phyloP scores from a whole-genome alignment of 2,329 filamentous ascomycete genomes.

The Sarocladiaceae sp. region DNA sequence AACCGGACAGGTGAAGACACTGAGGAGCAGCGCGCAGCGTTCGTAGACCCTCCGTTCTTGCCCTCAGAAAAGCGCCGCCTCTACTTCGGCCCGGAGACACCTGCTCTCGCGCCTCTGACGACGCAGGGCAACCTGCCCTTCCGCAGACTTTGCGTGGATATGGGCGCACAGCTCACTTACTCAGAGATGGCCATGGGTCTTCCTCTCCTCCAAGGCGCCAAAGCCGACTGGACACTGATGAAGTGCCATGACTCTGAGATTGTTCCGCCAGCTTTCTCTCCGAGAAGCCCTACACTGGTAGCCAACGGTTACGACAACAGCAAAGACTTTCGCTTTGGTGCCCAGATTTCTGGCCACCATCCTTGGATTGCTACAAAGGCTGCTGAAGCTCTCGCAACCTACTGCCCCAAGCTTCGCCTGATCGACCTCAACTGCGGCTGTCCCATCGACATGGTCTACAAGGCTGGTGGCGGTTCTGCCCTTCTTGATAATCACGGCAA shows the following conservation, averaged over 20 bases:
- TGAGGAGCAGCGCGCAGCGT: constrained; percentile 73
- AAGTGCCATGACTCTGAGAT: constrained; percentile 86
- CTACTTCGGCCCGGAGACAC: constrained; percentile 93
- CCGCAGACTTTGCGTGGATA: constrained; percentile 79
- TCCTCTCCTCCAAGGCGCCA: constrained; percentile 83
- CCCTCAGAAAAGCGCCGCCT: constrained; percentile 90
- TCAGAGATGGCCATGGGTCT: constrained; percentile 97
- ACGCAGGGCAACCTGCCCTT: constrained; percentile 97
- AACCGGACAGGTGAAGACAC: constrained; percentile 39
- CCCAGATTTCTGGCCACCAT: constrained; percentile 88
- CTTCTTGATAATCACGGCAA: constrained; percentile 86
- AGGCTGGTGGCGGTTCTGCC: constrained; percentile 82
- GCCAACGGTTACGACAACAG: constrained; percentile 77
- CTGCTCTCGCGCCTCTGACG: constrained; percentile 87
- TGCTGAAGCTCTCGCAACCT: constrained; percentile 71
- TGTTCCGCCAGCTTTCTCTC: constrained; percentile 62
- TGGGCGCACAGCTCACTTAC: constrained; percentile 91
- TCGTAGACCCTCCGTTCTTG: constrained; percentile 79
- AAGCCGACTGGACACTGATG: constrained; percentile 91
- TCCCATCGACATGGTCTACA: constrained; percentile 90
- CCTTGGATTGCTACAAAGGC: constrained; percentile 88
- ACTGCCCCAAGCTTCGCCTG: constrained; percentile 78
- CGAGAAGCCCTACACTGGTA: constrained; percentile 40
- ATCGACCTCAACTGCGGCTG: constrained; percentile 97
- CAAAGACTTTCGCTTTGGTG: constrained; percentile 83